phyloP scores from a whole-genome alignment of 129 eudicot species.

The Escallonia rubra region DNA sequence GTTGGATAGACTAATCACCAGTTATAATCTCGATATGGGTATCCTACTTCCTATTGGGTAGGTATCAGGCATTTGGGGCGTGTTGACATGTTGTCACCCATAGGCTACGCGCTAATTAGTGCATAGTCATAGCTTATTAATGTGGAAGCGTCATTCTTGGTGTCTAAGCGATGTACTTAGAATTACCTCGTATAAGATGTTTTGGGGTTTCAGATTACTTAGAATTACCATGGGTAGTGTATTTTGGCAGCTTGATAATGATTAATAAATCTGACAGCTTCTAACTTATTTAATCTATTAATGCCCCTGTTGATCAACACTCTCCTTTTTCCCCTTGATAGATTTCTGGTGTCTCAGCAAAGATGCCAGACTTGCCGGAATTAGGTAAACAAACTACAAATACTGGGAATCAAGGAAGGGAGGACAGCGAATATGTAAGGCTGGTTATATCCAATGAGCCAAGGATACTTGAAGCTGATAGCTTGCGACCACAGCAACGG shows the following conservation, averaged over 20 bases:
- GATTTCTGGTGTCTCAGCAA: conserved; percentile 27
- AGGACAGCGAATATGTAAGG: conserved; percentile 72
- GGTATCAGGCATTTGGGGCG: too few relatives aligned
- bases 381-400: conserved; percentile 27
- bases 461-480: conserved; percentile 34
- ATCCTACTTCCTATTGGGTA: too few relatives aligned
- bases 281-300: neutral
- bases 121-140: neutral
- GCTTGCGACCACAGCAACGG: conserved; percentile 38
- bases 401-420: conserved; percentile 33
- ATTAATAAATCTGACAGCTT: neutral
- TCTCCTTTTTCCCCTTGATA: conserved; percentile 17
- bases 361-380: conserved; percentile 45
- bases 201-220: neutral
- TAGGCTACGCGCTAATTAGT: neutral
- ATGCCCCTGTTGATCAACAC: neutral
- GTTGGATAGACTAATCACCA: neutral
- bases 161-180: neutral
- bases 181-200: neutral
- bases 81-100: too few relatives aligned
- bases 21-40: neutral
- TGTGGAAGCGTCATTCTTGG: neutral
- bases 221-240: neutral
- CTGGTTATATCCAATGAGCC: conserved; percentile 57
- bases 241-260: neutral